Conservation (phyloP, 2,329 filamentous ascomycete genomes). For the Cytospora chrysosperma region DNA sequence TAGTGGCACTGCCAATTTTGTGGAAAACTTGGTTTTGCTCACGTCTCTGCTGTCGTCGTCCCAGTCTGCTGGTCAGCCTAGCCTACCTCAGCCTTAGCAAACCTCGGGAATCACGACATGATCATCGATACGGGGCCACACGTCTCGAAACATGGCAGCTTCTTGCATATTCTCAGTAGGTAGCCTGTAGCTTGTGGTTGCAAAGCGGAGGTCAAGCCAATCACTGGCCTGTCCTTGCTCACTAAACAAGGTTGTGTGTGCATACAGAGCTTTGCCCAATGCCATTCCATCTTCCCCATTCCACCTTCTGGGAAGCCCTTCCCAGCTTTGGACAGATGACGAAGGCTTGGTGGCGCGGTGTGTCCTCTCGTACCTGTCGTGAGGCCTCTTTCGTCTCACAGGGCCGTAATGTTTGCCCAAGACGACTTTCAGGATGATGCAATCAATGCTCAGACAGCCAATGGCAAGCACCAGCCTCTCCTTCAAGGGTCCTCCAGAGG, state of each 20-base stretch:
- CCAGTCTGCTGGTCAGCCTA: not conserved
- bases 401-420: not conserved
- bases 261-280: not conserved
- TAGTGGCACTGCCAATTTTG: slow-evolving; percentile 7
- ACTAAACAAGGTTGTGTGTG: not conserved
- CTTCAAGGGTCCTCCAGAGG: not conserved
- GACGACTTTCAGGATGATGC: slow-evolving; percentile 13
- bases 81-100: not conserved
- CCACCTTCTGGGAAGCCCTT: too few species aligned
- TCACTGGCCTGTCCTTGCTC: not conserved
- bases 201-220: not conserved
- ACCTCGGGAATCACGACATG: not conserved
- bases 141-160: not conserved
- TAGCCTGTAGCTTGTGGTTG: not conserved
- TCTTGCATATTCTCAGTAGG: too few species aligned
- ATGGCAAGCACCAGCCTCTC: not conserved
- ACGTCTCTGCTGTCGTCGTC: not conserved
- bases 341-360: not conserved
- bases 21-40: not conserved
- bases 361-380: not conserved
- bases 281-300: not conserved
- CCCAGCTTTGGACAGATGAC: not conserved
- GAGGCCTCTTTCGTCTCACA: not conserved
- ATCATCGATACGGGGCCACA: not conserved
- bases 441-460: not conserved